Evolutionary conservation across 129 eudicot species (phyloP).

Genomic region (Lactuca sativa): DNA sequence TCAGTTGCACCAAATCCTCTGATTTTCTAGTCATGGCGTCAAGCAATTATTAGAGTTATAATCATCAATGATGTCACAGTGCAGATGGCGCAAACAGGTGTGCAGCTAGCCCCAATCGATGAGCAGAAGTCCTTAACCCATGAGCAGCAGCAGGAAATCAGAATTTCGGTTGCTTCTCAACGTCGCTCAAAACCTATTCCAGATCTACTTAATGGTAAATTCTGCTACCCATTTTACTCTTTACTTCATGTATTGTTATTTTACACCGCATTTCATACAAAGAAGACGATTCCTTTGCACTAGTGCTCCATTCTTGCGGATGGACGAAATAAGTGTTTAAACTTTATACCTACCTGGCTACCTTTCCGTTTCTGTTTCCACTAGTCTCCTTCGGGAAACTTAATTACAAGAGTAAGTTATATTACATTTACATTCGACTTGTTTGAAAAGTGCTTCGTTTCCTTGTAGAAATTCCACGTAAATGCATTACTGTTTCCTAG

Average conservation of each 20-base stretch:
- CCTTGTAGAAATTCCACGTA: background rate
- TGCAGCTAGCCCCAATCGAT: conserved; percentile 10
- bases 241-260: background rate
- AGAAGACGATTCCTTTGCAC: background rate
- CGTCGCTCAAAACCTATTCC: conserved; percentile 9
- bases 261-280: background rate
- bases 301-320: background rate
- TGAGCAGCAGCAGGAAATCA: conserved; percentile 1
- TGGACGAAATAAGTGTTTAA: background rate
- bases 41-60: background rate
- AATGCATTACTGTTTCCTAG: background rate
- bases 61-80: background rate
- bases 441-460: no score
- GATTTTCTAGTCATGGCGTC: background rate
- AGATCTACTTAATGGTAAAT: conserved; percentile 14
- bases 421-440: background rate
- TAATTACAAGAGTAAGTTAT: background rate
- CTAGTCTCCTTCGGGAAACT: no score
- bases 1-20: background rate
- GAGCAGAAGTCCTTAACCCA: conserved; percentile 1
- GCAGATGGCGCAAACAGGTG: conserved; percentile 19
- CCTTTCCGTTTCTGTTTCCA: no score
- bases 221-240: background rate
- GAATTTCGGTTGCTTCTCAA: background rate
- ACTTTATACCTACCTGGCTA: no score